A percentile compares a stretch with the other conserved stretches of the same genome.
Evolutionary conservation across 164 flowering plant species (phyloP).

Genomic region (Tetracentron sinense): DNA sequence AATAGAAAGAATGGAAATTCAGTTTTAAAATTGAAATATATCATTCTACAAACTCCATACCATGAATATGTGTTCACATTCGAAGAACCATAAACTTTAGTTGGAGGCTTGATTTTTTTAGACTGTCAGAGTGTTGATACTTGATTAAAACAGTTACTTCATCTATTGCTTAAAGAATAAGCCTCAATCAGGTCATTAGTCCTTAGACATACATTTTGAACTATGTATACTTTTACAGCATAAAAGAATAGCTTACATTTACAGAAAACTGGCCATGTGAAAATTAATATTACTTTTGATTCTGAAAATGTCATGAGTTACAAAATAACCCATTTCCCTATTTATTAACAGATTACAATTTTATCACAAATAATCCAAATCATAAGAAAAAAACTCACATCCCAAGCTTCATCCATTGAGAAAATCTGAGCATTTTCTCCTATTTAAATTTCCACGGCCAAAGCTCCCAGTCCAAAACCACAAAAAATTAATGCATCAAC

Average conservation of each 20-base stretch:
- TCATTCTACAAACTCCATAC: conserved; percentile 19
- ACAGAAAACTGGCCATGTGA: too few relatives aligned
- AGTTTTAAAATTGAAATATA: conserved; percentile 4
- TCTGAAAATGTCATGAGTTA: too few relatives aligned
- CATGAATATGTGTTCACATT: conserved; percentile 35
- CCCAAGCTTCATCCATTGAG: conserved; percentile 67
- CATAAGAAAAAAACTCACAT: conserved; percentile 29
- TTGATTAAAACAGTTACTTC: conserved; percentile 17
- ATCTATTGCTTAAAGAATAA: conserved; percentile 33
- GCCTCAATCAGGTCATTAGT: conserved; percentile 19
- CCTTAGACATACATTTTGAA: too few relatives aligned
- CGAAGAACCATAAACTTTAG: conserved; percentile 13
- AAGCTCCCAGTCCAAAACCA: not conserved
- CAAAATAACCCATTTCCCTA: too few relatives aligned
- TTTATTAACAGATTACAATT: too few relatives aligned
- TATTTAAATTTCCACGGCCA: too few relatives aligned
- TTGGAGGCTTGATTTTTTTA: conserved; percentile 22
- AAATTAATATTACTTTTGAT: too few relatives aligned
- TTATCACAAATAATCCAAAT: not conserved
- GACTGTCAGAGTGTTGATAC: conserved; percentile 22
- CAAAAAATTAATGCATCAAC: not conserved
- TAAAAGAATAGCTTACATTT: conserved; percentile 10
- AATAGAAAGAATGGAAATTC: not conserved
- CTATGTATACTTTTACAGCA: conserved; percentile 11
- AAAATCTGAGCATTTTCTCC: conserved; percentile 59